Evolutionary conservation across 2,329 filamentous ascomycete species (phyloP), one percentile per base, ranked within the genome.

Genomic region (Pestalotiopsis sp.): DNA sequence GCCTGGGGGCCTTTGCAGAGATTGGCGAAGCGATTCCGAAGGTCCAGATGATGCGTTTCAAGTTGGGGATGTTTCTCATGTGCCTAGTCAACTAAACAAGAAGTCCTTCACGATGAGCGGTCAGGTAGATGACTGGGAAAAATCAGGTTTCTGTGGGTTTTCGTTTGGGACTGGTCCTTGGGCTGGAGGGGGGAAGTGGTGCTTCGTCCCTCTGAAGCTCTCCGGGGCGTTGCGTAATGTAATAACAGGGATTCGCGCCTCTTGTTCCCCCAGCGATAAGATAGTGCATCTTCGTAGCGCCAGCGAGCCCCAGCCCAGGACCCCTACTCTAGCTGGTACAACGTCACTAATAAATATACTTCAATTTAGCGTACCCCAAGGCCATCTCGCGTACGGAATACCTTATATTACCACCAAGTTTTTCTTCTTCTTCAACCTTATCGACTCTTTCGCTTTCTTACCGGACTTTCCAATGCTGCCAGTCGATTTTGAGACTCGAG

Each of bases 201-300:
- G 59, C 36, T 12, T 36, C 59, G 27, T 62, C 59, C 36, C 61
- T 49, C 17, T 56, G 63, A 38, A 57, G 62, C 62, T 66, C 36
- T 36, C 38, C 31, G 17, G 45, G n/a, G 63, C 45, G 45, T 66
- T 66, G 63, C 63, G 63, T 49, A 65, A 65, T 65, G 38, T 12
- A 13, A 40, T 17, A 4, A n/a, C 63, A 56, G 49, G 63, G 63
- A 38, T 66, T 66, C 63, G 63, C 63, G 63, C 63, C 23, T 58
- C 45, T 25, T 20, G 57, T 27, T 9, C 45, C 17, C 45, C 45
- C 25, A n/a, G 49, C 66, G 66, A 59, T 65, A 68, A 68, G 66
- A 68, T 64, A 64, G 56, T 12, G 56, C n/a, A n/a, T 62, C 6
- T 20, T 38, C 23, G 12, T 14, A 56, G 27, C 63, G 63, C 27